Evolutionary conservation across 2,329 filamentous ascomycete species (phyloP).

Genomic region (Pseudohalonectria lignicola): DNA sequence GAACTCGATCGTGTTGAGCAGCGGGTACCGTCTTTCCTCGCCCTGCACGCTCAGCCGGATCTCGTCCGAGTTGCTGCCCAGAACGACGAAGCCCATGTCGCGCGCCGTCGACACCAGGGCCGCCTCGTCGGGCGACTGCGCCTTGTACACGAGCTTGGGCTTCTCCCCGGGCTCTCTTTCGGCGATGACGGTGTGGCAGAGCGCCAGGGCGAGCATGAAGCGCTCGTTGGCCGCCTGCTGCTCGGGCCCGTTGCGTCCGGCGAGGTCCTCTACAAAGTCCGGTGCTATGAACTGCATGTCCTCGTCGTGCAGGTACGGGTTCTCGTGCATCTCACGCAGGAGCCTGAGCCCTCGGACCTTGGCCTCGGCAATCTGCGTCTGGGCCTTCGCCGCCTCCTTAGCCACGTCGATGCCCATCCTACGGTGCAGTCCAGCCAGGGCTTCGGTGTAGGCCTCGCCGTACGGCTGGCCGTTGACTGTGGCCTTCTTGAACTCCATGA

Average conservation of each 20-base stretch:
- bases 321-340: constrained; percentile 70
- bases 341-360: constrained; percentile 61
- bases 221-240: constrained; percentile 71
- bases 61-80: constrained; percentile 68
- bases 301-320: constrained; percentile 83
- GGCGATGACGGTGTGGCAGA: constrained; percentile 95
- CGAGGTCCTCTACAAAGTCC: constrained; percentile 75
- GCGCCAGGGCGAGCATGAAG: constrained; percentile 88
- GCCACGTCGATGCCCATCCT: constrained; percentile 80
- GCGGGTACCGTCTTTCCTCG: constrained; percentile 70
- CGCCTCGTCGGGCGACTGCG: constrained; percentile 93
- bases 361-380: constrained; percentile 67
- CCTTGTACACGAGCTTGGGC: constrained; percentile 88
- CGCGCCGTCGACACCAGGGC: constrained; percentile 88
- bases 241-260: constrained; percentile 62
- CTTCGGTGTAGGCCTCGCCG: constrained; percentile 95
- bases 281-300: constrained; percentile 87
- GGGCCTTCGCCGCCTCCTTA: constrained; percentile 61
- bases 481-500: constrained; percentile 94
- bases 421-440: constrained; percentile 91
- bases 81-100: constrained; percentile 88
- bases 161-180: constrained; percentile 84
- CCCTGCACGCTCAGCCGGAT: constrained; percentile 82
- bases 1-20: constrained; percentile 94
- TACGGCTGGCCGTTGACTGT: constrained; percentile 95